Percentiles rank a stretch among this genome's conserved stretches.
phyloP scores from a whole-genome alignment of 805 yeast genomes.

The Candida coleopterorum region DNA sequence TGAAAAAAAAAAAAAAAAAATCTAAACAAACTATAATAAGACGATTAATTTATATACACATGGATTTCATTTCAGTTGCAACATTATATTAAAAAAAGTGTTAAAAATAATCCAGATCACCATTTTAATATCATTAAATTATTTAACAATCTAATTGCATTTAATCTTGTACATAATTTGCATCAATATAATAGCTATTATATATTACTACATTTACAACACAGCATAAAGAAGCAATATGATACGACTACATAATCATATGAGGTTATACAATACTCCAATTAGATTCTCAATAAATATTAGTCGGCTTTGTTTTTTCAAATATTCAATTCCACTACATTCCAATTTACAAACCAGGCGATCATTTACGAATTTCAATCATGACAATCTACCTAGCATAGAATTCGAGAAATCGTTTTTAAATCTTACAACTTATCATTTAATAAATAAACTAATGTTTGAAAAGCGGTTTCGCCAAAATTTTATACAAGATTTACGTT shows the following conservation, averaged over 20 bases:
- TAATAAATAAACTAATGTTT: conserved; percentile 1
- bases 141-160: neutral
- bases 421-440: conserved; percentile 4
- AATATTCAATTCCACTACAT: neutral
- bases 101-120: too few relatives aligned
- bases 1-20: too few relatives aligned
- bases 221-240: neutral
- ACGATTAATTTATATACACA: too few relatives aligned
- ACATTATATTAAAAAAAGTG: too few relatives aligned
- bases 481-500: neutral
- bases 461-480: neutral
- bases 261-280: neutral
- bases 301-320: too few relatives aligned
- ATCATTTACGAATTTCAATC: conserved; percentile 4
- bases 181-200: neutral
- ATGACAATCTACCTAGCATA: conserved; percentile 3
- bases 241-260: neutral
- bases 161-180: conserved; percentile 1
- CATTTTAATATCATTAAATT: neutral
- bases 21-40: too few relatives aligned
- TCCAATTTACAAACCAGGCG: neutral
- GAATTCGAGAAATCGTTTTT: conserved; percentile 4
- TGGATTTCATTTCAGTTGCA: too few relatives aligned
- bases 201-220: too few relatives aligned
- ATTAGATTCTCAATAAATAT: too few relatives aligned